Conservation (phyloP, 345 rosid genomes). For the Syzygium aqueum region DNA sequence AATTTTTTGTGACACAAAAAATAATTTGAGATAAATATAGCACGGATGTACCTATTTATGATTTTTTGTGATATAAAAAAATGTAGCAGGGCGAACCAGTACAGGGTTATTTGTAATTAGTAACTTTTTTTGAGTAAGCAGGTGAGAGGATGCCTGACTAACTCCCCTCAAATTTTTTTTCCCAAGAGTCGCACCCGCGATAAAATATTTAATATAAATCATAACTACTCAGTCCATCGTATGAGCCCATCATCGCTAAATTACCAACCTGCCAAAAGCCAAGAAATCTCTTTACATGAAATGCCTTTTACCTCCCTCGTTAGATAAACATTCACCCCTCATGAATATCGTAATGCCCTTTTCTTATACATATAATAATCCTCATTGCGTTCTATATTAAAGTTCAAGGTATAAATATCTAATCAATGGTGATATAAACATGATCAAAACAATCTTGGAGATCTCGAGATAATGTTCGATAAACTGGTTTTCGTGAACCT, state of each 20-base stretch:
- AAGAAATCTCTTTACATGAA: background rate
- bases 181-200: background rate
- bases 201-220: background rate
- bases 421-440: background rate
- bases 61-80: background rate
- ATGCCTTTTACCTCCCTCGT: too few species aligned
- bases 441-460: background rate
- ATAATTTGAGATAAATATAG: background rate
- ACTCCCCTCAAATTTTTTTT: background rate
- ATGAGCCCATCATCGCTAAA: background rate
- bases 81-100: background rate
- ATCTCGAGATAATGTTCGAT: background rate
- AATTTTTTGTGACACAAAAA: background rate
- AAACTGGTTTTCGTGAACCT: background rate
- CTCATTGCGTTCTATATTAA: background rate
- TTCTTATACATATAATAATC: background rate
- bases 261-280: rapidly evolving
- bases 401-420: background rate
- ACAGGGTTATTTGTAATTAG: background rate
- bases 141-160: background rate
- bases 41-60: background rate
- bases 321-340: too few species aligned
- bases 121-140: background rate
- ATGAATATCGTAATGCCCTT: background rate
- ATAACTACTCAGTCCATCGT: background rate